Evolutionary conservation across 495 filamentous ascomycete species (phyloP).

Genomic region (Aspergillus heteromorphus): DNA sequence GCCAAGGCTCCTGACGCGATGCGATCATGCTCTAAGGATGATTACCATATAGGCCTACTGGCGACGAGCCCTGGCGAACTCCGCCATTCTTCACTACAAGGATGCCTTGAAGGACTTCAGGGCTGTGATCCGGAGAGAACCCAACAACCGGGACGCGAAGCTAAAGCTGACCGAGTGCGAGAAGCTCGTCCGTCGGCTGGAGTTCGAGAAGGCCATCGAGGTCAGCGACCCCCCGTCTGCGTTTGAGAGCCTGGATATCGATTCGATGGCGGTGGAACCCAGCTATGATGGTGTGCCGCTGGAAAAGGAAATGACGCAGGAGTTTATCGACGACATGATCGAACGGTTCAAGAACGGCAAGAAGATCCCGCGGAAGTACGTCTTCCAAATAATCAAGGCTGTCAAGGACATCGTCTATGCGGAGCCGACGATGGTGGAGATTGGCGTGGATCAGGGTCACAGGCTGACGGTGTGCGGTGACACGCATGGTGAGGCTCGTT

Average conservation of each 20-base stretch:
- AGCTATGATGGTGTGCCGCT: slow-evolving; percentile 80
- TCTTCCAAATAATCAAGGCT: slow-evolving; percentile 88
- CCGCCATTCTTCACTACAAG: slow-evolving; percentile 78
- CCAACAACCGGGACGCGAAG: slow-evolving; percentile 82
- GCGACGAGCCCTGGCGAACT: slow-evolving; percentile 83
- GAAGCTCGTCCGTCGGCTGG: slow-evolving; percentile 81
- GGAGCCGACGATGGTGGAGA: slow-evolving; percentile 96
- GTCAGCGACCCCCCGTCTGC: slow-evolving; percentile 86
- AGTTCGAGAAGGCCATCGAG: slow-evolving; percentile 94
- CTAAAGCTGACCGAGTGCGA: slow-evolving; percentile 86
- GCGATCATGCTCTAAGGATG: background rate
- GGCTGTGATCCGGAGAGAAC: slow-evolving; percentile 79
- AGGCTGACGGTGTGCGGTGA: slow-evolving; percentile 94
- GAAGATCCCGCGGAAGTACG: slow-evolving; percentile 93
- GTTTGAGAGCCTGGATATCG: slow-evolving; percentile 83
- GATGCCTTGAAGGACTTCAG: slow-evolving; percentile 92
- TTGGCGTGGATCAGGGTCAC: slow-evolving; percentile 69
- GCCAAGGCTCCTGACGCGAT: background rate
- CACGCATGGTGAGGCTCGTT: slow-evolving; percentile 70
- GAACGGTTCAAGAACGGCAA: slow-evolving; percentile 93
- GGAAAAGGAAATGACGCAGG: slow-evolving; percentile 81
- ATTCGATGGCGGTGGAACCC: slow-evolving; percentile 73
- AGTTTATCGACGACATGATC: slow-evolving; percentile 97
- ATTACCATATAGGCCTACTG: slow-evolving; percentile 82
- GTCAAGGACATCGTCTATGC: slow-evolving; percentile 84